Conservation (phyloP, 1,284 basidiomycete species). For the Cryptococcus sp. region DNA sequence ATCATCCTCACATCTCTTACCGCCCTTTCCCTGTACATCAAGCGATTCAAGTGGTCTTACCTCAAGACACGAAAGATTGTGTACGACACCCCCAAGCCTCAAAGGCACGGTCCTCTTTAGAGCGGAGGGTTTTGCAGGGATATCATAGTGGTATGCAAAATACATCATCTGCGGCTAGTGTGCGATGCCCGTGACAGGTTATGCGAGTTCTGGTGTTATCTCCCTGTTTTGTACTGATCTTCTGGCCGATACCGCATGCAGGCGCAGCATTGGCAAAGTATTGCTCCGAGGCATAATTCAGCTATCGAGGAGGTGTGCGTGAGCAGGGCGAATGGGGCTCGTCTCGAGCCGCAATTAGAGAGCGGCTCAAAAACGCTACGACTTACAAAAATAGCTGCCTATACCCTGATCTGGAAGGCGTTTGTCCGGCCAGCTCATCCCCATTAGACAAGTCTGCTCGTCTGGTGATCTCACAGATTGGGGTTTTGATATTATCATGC, state of each 20-base stretch:
- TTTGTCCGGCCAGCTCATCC: not conserved
- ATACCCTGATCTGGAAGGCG: not conserved
- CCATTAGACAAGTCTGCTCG: not conserved
- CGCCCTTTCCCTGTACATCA: constrained; percentile 81
- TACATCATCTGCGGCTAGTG: not conserved
- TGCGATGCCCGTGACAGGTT: not conserved
- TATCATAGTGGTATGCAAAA: not conserved
- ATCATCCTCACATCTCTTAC: constrained; percentile 84
- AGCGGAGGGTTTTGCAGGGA: not conserved
- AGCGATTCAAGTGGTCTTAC: constrained; percentile 90
- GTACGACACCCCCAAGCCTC: constrained; percentile 56
- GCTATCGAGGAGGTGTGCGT: constrained; percentile 6
- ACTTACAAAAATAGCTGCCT: not conserved
- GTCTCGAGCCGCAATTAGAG: not conserved
- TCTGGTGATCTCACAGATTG: not conserved
- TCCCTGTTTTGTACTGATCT: not conserved
- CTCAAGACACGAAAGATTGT: constrained; percentile 89
- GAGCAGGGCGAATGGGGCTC: not conserved
- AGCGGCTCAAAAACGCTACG: not conserved
- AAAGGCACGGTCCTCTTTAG: constrained; percentile 23
- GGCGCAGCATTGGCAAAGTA: constrained; percentile 26
- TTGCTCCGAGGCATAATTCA: constrained; percentile 19
- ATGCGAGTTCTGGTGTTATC: not conserved
- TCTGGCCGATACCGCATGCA: constrained; percentile 7
- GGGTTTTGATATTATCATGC: not conserved